Evolutionary conservation across 2,329 filamentous ascomycete species (phyloP), one percentile per base, ranked within the genome.

Genomic region (Fusarium sp.): DNA sequence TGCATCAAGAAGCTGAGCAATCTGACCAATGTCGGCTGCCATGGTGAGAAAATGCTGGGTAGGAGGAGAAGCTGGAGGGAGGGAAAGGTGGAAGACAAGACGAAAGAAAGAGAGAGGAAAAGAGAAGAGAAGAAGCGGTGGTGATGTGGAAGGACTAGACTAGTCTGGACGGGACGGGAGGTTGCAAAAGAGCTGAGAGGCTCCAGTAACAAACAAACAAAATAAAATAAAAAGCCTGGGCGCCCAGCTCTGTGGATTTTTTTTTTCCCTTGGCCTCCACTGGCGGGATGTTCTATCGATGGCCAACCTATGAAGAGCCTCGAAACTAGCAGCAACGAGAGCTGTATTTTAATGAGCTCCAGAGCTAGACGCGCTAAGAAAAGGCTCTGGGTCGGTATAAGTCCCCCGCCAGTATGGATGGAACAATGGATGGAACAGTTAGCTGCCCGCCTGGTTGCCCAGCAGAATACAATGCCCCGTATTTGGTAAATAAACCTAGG

Each of bases 1-100:
- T 76, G 93, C 93, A 81, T 97, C 89, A 70, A 99, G 90, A 80
- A 98, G 87, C 86, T 93, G 89, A 69, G 93, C 92, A 80, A 98
- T 84, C 65, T 83, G 82, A 73, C 82, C 83, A 77, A 88, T 83
- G 72, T 87, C 83, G 72, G 85, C 82, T 77, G 86, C 85, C 87
- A 89, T 89, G 77, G 72, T 85, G 78, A 77, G 42, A 63, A 71
- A 54, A 55, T 71, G 54, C 61, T 48, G 18, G 18, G 34, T 43
- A 41, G 50, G 37, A 40, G 48, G 21, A 57, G 41, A 51, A 30
- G 25, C 62, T 60, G 40, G 57, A 55, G 49, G 58, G 62, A 59
- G 61, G 47, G 30, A 55, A 32, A 48, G 47, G 64, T 60, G 57
- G 72, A 66, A 63, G 68, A 68, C 61, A 30, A 30, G 54, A 30